Conservation (phyloP, 2,329 filamentous ascomycete genomes). For the Purpureocillium lavendulum region DNA sequence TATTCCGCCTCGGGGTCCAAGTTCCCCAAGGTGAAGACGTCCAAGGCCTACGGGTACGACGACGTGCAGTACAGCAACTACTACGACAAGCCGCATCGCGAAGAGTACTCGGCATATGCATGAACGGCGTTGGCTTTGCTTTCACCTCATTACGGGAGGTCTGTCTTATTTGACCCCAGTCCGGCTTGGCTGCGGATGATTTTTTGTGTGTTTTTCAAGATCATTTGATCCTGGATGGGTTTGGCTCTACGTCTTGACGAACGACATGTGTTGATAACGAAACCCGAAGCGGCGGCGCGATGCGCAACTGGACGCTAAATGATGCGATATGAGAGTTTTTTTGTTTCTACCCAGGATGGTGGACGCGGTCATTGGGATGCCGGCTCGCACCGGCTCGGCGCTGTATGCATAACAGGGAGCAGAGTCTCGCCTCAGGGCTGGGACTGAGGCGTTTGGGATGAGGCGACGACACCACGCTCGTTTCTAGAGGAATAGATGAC, state of each 20-base stretch:
- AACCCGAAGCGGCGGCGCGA: background rate
- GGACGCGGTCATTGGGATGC: too few species aligned
- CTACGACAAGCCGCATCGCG: conserved; percentile 15
- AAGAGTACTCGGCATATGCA: conserved; percentile 14
- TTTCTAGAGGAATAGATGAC: too few species aligned
- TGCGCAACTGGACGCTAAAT: background rate
- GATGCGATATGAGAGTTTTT: background rate
- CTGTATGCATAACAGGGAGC: too few species aligned
- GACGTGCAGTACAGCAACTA: conserved; percentile 24
- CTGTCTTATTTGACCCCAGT: conserved; percentile 1
- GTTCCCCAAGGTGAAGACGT: conserved; percentile 25
- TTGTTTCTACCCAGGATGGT: too few species aligned
- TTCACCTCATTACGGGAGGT: background rate
- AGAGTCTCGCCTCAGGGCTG: too few species aligned
- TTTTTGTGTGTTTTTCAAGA: too few species aligned
- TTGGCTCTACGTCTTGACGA: background rate
- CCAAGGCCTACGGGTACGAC: conserved; percentile 18
- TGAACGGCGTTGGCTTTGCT: conserved; percentile 9
- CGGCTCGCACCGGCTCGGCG: too few species aligned
- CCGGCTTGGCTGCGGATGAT: background rate
- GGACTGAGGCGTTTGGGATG: too few species aligned
- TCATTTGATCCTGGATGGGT: too few species aligned
- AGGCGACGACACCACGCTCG: too few species aligned
- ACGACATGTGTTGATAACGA: conserved; percentile 1
- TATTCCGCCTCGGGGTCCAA: conserved; percentile 17